Conservation (phyloP, 768 basidiomycete genomes). For the Gymnopilus dilepis region DNA sequence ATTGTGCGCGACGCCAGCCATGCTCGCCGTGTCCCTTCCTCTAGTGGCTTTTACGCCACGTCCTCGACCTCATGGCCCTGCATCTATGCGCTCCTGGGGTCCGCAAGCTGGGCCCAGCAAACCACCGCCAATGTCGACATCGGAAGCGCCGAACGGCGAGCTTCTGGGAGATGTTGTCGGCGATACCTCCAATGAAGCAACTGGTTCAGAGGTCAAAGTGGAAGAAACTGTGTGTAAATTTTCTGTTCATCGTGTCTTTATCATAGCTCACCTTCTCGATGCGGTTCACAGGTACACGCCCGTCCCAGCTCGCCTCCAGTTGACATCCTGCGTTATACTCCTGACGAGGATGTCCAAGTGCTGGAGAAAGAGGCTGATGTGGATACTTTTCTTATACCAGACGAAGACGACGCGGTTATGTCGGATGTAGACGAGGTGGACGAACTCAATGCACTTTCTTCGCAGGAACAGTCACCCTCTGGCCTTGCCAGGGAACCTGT, state of each 20-base stretch:
- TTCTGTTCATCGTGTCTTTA: too few species aligned
- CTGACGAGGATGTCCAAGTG: not conserved
- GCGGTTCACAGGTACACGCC: not conserved
- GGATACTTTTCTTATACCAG: not conserved
- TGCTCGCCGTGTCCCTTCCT: slow-evolving; percentile 1
- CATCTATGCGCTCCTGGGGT: not conserved
- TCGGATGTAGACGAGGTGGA: not conserved
- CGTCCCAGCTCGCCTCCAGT: not conserved
- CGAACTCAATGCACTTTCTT: not conserved
- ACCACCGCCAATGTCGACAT: not conserved
- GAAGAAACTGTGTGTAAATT: not conserved
- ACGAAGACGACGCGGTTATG: not conserved
- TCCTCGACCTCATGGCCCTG: not conserved
- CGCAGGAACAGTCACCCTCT: too few species aligned
- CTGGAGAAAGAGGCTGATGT: not conserved
- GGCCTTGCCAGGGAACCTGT: too few species aligned
- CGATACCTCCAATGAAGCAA: too few species aligned
- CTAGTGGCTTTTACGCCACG: not conserved
- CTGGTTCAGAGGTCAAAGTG: too few species aligned
- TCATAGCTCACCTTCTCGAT: too few species aligned
- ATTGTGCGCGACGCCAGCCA: too few species aligned
- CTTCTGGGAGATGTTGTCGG: too few species aligned
- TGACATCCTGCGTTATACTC: not conserved
- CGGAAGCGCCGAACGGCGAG: too few species aligned
- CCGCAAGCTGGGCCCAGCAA: not conserved